Percentiles rank a stretch among this genome's conserved stretches.
Evolutionary conservation across 78 protist species (phyloP).

Genomic region (Dictyostelium firmibasis): DNA sequence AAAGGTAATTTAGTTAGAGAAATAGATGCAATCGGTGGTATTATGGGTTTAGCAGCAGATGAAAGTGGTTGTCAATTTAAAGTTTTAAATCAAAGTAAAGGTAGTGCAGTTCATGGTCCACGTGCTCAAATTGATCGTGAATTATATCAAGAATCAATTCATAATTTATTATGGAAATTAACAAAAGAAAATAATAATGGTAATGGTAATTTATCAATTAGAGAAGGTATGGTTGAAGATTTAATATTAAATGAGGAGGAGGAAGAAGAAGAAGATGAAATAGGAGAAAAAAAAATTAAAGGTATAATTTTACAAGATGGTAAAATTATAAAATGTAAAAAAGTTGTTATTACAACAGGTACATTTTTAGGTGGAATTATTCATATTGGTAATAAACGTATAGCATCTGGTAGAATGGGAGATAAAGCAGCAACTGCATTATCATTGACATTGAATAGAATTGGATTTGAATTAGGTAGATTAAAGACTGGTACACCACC

Average conservation of each 20-base stretch:
- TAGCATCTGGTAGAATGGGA: slow-evolving; percentile 75
- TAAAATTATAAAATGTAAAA: not conserved
- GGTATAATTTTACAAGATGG: slow-evolving; percentile 79
- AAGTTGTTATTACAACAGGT: slow-evolving; percentile 95
- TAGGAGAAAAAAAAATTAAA: not conserved
- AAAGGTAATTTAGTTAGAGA: slow-evolving; percentile 95
- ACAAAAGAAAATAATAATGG: not conserved
- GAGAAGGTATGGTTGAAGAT: slow-evolving; percentile 89
- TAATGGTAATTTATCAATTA: slow-evolving; percentile 64
- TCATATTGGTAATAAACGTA: slow-evolving; percentile 84
- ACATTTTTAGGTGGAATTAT: slow-evolving; percentile 95
- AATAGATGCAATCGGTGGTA: slow-evolving; percentile 96
- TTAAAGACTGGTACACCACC: slow-evolving; percentile 96
- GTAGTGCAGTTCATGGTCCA: slow-evolving; percentile 97
- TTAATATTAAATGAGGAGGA: slow-evolving; percentile 42
- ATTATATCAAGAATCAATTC: slow-evolving; percentile 87
- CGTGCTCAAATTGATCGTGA: slow-evolving; percentile 95
- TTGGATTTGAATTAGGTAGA: slow-evolving; percentile 88
- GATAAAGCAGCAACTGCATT: slow-evolving; percentile 87
- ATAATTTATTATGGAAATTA: not conserved
- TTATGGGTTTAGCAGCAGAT: slow-evolving; percentile 88
- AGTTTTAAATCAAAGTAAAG: slow-evolving; percentile 85
- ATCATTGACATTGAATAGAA: slow-evolving; percentile 62
- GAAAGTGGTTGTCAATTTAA: slow-evolving; percentile 64
- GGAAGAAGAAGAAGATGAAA: not conserved